phyloP scores from a whole-genome alignment of 164 flowering plant species.

The Cinnamomum chago region DNA sequence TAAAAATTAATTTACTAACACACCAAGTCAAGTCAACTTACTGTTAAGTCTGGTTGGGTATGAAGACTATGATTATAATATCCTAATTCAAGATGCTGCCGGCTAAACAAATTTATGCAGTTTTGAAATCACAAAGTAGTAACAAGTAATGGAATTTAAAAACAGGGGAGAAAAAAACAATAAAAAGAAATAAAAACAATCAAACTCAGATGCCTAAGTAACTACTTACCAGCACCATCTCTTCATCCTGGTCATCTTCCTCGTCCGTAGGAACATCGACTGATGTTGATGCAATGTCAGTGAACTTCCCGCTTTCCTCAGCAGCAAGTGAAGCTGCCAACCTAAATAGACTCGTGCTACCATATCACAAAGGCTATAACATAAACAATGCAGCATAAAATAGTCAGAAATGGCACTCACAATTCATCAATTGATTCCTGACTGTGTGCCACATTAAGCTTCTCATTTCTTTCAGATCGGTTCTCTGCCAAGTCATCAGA shows the following conservation, averaged over 20 bases:
- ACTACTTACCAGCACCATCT: slow-evolving; percentile 48
- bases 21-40: too few relatives aligned
- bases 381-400: background rate
- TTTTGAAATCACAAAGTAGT: background rate
- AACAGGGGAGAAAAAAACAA: background rate
- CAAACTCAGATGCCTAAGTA: background rate
- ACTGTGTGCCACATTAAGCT: slow-evolving; percentile 16
- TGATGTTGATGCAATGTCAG: slow-evolving; percentile 32
- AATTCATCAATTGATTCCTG: slow-evolving; percentile 65
- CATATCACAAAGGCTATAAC: slow-evolving; percentile 5
- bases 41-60: too few relatives aligned
- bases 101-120: background rate
- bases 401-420: slow-evolving; percentile 32
- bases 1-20: too few relatives aligned
- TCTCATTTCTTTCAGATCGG: slow-evolving; percentile 14
- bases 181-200: background rate
- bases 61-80: too few relatives aligned
- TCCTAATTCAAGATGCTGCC: background rate
- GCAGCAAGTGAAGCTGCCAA: slow-evolving; percentile 64
- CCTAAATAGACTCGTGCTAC: slow-evolving; percentile 32
- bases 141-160: background rate
- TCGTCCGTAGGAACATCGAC: slow-evolving; percentile 22
- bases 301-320: slow-evolving; percentile 35
- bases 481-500: slow-evolving; percentile 10
- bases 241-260: slow-evolving; percentile 48